Evolutionary conservation across 2,329 filamentous ascomycete genomes (phyloP).

Genomic region (Tolypocladium tundrense): DNA sequence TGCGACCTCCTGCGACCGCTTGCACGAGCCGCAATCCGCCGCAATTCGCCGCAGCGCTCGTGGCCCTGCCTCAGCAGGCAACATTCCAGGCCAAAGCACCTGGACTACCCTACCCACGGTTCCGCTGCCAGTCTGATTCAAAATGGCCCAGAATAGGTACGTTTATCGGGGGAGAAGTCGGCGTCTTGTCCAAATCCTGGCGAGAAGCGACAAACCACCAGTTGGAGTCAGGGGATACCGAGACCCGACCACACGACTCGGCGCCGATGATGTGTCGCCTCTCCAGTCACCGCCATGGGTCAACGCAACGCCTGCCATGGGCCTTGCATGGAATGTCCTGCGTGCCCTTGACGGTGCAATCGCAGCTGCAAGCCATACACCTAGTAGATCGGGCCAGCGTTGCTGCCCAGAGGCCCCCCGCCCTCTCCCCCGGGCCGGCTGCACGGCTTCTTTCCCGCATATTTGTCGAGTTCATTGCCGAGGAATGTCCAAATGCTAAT

Average conservation of each 20-base stretch:
- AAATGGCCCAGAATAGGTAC: conserved; percentile 23
- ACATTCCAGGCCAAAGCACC: neutral
- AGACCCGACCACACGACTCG: neutral
- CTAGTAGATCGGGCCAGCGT: neutral
- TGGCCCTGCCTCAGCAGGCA: neutral
- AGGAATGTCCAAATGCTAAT: conserved; percentile 1
- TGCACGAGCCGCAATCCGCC: neutral
- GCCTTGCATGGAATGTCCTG: neutral
- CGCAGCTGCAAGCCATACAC: neutral
- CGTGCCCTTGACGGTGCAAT: neutral
- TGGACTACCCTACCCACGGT: conserved; percentile 4
- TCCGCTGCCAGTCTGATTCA: conserved; percentile 5
- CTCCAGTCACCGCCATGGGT: neutral
- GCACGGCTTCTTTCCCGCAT: neutral
- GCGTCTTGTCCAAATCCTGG: neutral
- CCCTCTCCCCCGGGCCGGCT: too few relatives aligned
- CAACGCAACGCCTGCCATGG: neutral
- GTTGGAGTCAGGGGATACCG: neutral
- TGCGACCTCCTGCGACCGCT: neutral
- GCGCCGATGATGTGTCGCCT: neutral
- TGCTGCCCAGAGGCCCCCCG: neutral
- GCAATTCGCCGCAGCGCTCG: neutral
- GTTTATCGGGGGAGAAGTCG: neutral
- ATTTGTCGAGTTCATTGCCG: neutral
- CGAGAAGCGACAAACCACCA: neutral